Conservation (phyloP, 1,284 basidiomycete genomes). For the Leccinum holopus region DNA sequence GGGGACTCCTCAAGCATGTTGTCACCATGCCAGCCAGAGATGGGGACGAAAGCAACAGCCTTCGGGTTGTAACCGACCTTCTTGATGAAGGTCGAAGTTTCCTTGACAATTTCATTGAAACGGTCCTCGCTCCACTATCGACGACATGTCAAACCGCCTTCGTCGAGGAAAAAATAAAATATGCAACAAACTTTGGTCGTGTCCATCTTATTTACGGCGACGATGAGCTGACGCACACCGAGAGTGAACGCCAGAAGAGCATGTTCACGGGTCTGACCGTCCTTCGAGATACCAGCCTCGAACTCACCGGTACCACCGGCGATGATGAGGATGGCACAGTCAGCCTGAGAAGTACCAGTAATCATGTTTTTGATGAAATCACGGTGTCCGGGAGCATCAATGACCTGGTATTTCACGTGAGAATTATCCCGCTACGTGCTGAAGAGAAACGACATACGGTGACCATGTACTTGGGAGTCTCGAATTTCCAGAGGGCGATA, state of each 20-base stretch:
- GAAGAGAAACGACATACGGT: slow-evolving; percentile 55
- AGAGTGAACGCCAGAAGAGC: slow-evolving; percentile 99
- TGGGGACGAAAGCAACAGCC: slow-evolving; percentile 97
- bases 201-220: slow-evolving; percentile 99
- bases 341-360: slow-evolving; percentile 99
- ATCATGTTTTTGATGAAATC: slow-evolving; percentile 99
- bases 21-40: slow-evolving; percentile 99
- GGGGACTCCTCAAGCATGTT: slow-evolving; percentile 99
- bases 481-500: slow-evolving; percentile 99
- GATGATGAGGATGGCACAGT: slow-evolving; percentile 99
- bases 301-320: slow-evolving; percentile 99
- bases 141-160: slow-evolving; percentile 10
- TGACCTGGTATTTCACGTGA: slow-evolving; percentile 58
- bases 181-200: slow-evolving; percentile 74
- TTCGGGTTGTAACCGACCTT: slow-evolving; percentile 99
- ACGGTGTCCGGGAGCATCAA: slow-evolving; percentile 99
- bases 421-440: neutral
- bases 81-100: slow-evolving; percentile 99
- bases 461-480: slow-evolving; percentile 91
- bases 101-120: slow-evolving; percentile 99
- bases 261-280: slow-evolving; percentile 99
- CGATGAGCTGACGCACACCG: slow-evolving; percentile 99
- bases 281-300: slow-evolving; percentile 99
- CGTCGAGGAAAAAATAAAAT: neutral
- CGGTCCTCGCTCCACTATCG: slow-evolving; percentile 95